phyloP scores from a whole-genome alignment of 768 basidiomycete genomes.

The Auriculariales sp. region DNA sequence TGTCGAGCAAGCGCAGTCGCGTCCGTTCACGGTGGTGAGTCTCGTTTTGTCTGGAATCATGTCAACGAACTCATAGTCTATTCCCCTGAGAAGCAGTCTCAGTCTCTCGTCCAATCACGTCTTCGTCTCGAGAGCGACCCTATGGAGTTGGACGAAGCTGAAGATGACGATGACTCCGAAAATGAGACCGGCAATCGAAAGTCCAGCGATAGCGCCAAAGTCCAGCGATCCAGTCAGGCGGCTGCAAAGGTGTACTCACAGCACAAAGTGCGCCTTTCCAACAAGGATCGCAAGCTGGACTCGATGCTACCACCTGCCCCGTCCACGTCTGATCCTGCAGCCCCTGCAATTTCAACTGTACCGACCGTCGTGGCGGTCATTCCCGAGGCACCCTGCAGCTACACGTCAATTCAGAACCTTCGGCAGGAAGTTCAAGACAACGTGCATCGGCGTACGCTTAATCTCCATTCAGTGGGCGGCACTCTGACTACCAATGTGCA shows the following conservation, averaged over 20 bases:
- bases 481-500: slow-evolving; percentile 17
- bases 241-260: slow-evolving; percentile 37
- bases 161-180: slow-evolving; percentile 10
- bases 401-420: slow-evolving; percentile 61
- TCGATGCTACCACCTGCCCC: slow-evolving; percentile 58
- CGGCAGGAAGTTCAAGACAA: slow-evolving; percentile 42
- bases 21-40: background rate
- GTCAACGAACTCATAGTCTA: too few species aligned
- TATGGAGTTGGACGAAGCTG: slow-evolving; percentile 16
- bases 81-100: too few species aligned
- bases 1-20: background rate
- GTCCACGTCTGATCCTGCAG: slow-evolving; percentile 2
- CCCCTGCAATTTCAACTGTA: slow-evolving; percentile 5
- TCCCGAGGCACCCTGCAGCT: slow-evolving; percentile 56
- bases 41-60: background rate
- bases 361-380: slow-evolving; percentile 34
- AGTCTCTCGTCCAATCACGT: background rate
- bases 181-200: background rate
- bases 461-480: background rate
- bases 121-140: background rate
- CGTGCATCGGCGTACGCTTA: slow-evolving; percentile 54
- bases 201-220: background rate
- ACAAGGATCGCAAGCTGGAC: slow-evolving; percentile 79
- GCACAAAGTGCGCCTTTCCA: slow-evolving; percentile 84
- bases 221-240: background rate